Base-by-base conservation (phyloP, 768 basidiomycete species). In the Amanita rimosa region DNA sequence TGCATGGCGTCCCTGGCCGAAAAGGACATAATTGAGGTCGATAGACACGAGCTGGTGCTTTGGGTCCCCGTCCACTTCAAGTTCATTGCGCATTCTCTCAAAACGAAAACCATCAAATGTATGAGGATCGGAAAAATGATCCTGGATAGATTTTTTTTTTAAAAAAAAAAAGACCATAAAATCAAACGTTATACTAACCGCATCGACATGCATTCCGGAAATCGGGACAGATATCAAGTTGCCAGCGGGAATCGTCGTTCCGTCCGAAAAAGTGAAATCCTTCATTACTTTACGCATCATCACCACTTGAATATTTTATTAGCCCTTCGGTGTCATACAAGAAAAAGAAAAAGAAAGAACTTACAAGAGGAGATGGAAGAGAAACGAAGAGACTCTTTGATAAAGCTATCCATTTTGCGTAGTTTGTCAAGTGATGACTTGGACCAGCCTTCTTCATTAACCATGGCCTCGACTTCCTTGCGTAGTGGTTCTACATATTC, bases 351-450 rank as follows among this genome's bases (percentile, higher is more conserved):
- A 3, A 43, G 14, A 21, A 14, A 16, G 21, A 0, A 27, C 41
- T 9, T 54, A 69, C 68, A n/a, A 17, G 51, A 56, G 3, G 14
- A 24, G 22, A 58, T 49, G 0, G 61, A 62, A 8, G 57, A 57
- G n/a, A 59, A 49, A 3, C 69, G 60, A 36, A 59, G 58, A 0
- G 65, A 66, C 47, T 74, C 74, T 29, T 65, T 64, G 14, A 73
- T 50, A 53, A 73, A 72, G 49, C 72, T 74, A 49, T 74, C 72
- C n/a, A 73, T 42, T 49, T 68, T 67, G 48, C 64, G 58, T 63
- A 75, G 65, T 42, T 68, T 66, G 2, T 56, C 57, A 11, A 73
- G 48, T 0, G 63, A 56, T 4, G 57, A 54, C 46, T 67, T 69
- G 0, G 60, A 56, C 63, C 69, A 74, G 22, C 66, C 72, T 29